These are phyloP conservation scores for Acanthamoeba lugdunensis DNA, from an alignment of 208 protist genomes.

Conservation along the genomic window DNA sequence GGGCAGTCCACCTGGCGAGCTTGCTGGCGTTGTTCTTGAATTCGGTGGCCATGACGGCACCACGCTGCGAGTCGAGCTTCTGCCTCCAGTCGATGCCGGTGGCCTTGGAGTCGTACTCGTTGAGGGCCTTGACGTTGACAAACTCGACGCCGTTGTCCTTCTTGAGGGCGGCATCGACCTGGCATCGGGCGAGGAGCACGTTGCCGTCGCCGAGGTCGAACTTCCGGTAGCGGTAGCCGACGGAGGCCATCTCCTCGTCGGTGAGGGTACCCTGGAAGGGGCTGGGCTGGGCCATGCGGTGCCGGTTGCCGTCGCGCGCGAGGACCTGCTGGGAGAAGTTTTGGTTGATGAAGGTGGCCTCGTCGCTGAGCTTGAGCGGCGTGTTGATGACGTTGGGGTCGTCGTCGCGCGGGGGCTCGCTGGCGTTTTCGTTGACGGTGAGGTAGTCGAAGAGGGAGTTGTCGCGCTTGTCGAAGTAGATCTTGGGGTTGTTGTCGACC, in stretches of 20 bases:
- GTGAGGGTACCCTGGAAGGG: constrained; percentile 75
- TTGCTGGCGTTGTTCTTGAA: constrained; percentile 87
- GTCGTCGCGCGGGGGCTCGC: constrained; percentile 74
- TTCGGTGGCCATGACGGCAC: constrained; percentile 86
- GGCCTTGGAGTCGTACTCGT: constrained; percentile 84
- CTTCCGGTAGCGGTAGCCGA: constrained; percentile 86
- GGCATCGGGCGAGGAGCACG: constrained; percentile 74
- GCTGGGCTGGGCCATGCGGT: constrained; percentile 71
- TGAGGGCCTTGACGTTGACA: constrained; percentile 84
- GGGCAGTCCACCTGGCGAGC: constrained; percentile 84
- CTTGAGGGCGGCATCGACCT: constrained; percentile 77
- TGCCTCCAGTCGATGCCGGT: constrained; percentile 82
- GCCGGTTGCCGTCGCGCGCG: not conserved
- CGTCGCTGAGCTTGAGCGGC: constrained; percentile 73
- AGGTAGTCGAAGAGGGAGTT: constrained; percentile 78
- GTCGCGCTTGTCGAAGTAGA: constrained; percentile 70
- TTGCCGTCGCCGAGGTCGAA: constrained; percentile 83
- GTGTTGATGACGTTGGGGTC: constrained; percentile 84
- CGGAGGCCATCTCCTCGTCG: constrained; percentile 74
- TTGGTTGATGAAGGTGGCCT: constrained; percentile 86
- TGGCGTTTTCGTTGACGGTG: constrained; percentile 85
- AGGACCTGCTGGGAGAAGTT: constrained; percentile 83
- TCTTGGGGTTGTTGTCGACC: constrained; percentile 85
- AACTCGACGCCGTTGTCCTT: constrained; percentile 34
- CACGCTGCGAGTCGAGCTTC: constrained; percentile 85